Evolutionary conservation across 257 asterid species (phyloP).

Genomic region (Lithospermum erythrorhizon): DNA sequence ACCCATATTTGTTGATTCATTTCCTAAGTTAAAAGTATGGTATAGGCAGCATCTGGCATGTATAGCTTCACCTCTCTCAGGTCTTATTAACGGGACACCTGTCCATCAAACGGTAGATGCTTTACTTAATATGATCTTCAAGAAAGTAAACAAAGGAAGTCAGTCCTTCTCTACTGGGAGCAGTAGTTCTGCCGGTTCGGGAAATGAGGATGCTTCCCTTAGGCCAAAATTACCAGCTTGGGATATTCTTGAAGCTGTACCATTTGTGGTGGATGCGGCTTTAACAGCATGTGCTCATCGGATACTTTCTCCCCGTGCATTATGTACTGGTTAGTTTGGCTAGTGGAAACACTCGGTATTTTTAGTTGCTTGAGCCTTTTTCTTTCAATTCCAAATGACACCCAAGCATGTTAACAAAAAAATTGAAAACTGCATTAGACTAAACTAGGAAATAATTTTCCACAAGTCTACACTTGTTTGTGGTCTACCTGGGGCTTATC

Average conservation of each 20-base stretch:
- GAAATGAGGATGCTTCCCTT: slow-evolving; percentile 50
- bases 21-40: slow-evolving; percentile 93
- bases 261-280: slow-evolving; percentile 94
- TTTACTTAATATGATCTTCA: slow-evolving; percentile 76
- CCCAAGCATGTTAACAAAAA: too few relatives aligned
- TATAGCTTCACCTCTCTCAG: slow-evolving; percentile 87
- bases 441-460: background rate
- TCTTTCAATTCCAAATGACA: background rate
- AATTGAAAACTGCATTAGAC: background rate
- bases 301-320: slow-evolving; percentile 83
- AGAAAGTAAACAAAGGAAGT: slow-evolving; percentile 50
- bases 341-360: background rate
- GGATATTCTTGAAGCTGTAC: slow-evolving; percentile 97
- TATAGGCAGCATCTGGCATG: slow-evolving; percentile 91
- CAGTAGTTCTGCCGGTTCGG: slow-evolving; percentile 66
- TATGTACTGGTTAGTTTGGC: slow-evolving; percentile 75
- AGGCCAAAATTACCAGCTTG: slow-evolving; percentile 92
- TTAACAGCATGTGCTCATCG: slow-evolving; percentile 92
- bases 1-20: slow-evolving; percentile 87
- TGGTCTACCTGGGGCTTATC: background rate
- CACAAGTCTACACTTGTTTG: background rate
- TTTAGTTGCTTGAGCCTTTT: background rate
- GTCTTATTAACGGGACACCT: slow-evolving; percentile 73
- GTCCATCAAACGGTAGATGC: slow-evolving; percentile 73
- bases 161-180: slow-evolving; percentile 59